Conservation (phyloP, 768 basidiomycete species). For the Naganishia randhawae region DNA sequence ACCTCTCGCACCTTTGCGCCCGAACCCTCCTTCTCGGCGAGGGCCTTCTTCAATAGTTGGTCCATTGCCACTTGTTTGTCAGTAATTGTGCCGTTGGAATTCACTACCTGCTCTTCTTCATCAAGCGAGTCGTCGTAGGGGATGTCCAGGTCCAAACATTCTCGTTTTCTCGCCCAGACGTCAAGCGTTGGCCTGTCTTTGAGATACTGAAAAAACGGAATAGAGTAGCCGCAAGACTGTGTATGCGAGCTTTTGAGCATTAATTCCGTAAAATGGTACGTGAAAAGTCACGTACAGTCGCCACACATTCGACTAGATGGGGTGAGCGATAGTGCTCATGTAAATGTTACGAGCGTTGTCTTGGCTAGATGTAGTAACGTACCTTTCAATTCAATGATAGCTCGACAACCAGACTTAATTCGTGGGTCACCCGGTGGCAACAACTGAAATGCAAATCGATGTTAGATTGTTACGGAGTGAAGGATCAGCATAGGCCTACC, state of each 20-base stretch:
- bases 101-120: background rate
- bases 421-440: constrained; percentile 28
- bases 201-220: constrained; percentile 26
- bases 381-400: constrained; percentile 27
- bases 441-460: background rate
- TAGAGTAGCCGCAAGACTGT: constrained; percentile 29
- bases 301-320: constrained; percentile 22
- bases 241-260: background rate
- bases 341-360: background rate
- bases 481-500: background rate
- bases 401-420: constrained; percentile 26
- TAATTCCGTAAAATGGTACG: background rate
- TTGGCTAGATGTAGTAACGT: background rate
- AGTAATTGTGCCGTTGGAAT: background rate
- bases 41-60: constrained; percentile 1
- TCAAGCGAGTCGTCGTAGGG: background rate
- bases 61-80: constrained; percentile 18
- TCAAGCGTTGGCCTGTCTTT: constrained; percentile 25
- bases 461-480: background rate
- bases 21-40: background rate
- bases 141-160: constrained; percentile 20
- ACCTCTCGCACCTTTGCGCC: background rate
- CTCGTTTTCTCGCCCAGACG: constrained; percentile 22
- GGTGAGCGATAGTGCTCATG: background rate
- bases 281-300: constrained; percentile 16